phyloP scores from a whole-genome alignment of 2,329 filamentous ascomycete species.

The Colletotrichum orbiculare region DNA sequence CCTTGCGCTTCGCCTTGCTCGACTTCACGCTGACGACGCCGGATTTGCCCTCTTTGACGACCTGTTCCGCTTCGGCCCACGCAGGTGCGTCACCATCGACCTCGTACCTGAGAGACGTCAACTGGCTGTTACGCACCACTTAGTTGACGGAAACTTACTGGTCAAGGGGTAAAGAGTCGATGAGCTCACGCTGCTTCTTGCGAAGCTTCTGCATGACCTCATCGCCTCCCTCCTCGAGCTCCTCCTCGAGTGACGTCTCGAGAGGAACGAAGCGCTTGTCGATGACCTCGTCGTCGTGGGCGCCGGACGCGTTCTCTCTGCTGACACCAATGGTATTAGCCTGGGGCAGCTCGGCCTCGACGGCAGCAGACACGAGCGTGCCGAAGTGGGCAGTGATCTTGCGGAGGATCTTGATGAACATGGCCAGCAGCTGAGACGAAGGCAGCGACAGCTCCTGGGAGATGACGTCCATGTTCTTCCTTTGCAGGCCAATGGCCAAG shows the following conservation, averaged over 20 bases:
- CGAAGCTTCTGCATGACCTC: slow-evolving; percentile 77
- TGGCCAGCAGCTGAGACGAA: slow-evolving; percentile 85
- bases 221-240: slow-evolving; percentile 85
- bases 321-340: slow-evolving; percentile 68
- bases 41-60: slow-evolving; percentile 71
- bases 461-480: slow-evolving; percentile 84
- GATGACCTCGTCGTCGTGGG: slow-evolving; percentile 76
- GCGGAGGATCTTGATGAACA: slow-evolving; percentile 96
- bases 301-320: slow-evolving; percentile 68
- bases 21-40: slow-evolving; percentile 85
- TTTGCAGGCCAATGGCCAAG: slow-evolving; percentile 89
- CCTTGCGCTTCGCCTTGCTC: slow-evolving; percentile 82
- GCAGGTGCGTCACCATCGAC: slow-evolving; percentile 70
- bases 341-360: slow-evolving; percentile 73
- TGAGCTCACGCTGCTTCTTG: slow-evolving; percentile 86
- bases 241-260: slow-evolving; percentile 78
- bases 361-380: slow-evolving; percentile 77
- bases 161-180: slow-evolving; percentile 90
- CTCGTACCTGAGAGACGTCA: slow-evolving; percentile 63
- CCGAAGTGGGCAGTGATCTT: slow-evolving; percentile 87
- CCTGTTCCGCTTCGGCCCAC: slow-evolving; percentile 80
- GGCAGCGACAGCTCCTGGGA: slow-evolving; percentile 82
- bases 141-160: slow-evolving; percentile 66
- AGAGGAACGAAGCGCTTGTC: slow-evolving; percentile 77
- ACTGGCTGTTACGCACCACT: slow-evolving; percentile 15